These are phyloP conservation scores for Hypholoma sublateritium DNA, from an alignment of 768 basidiomycete genomes.

Conservation along the genomic window DNA sequence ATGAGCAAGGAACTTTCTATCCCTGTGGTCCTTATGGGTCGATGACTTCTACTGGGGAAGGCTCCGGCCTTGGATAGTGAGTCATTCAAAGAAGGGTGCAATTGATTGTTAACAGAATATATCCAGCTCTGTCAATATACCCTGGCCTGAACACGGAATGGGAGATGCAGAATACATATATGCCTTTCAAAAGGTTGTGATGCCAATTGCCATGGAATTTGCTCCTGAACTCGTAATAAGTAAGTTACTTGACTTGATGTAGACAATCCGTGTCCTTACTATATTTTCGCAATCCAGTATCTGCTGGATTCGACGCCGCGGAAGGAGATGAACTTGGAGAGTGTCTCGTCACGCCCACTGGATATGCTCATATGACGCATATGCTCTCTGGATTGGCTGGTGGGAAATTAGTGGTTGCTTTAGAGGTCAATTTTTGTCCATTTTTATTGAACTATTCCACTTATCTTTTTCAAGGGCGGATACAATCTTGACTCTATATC, in stretches of 20 bases:
- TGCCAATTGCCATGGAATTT: constrained; percentile 98
- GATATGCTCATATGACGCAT: constrained; percentile 98
- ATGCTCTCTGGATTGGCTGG: constrained; percentile 89
- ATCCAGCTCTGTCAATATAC: constrained; percentile 88
- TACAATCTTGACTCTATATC: constrained; percentile 93
- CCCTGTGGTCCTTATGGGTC: constrained; percentile 91
- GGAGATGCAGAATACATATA: constrained; percentile 95
- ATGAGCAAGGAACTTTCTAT: constrained; percentile 90
- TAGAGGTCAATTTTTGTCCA: constrained; percentile 65
- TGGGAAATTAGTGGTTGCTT: constrained; percentile 87
- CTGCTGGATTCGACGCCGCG: constrained; percentile 97
- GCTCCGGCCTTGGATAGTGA: constrained; percentile 82
- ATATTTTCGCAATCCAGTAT: constrained; percentile 56
- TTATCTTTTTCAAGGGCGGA: constrained; percentile 67
- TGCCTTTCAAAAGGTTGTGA: constrained; percentile 92
- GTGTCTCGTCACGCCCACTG: constrained; percentile 87
- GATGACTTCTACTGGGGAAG: constrained; percentile 83
- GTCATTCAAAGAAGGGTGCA: constrained; percentile 25
- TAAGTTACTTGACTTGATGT: constrained; percentile 39
- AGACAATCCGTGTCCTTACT: background rate
- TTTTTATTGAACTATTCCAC: background rate
- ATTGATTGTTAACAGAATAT: constrained; percentile 9
- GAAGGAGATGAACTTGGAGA: constrained; percentile 89
- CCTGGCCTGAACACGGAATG: constrained; percentile 90
- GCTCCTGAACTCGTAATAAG: constrained; percentile 95